phyloP scores from a whole-genome alignment of 2,329 filamentous ascomycete genomes.

The Alternaria burnsii region DNA sequence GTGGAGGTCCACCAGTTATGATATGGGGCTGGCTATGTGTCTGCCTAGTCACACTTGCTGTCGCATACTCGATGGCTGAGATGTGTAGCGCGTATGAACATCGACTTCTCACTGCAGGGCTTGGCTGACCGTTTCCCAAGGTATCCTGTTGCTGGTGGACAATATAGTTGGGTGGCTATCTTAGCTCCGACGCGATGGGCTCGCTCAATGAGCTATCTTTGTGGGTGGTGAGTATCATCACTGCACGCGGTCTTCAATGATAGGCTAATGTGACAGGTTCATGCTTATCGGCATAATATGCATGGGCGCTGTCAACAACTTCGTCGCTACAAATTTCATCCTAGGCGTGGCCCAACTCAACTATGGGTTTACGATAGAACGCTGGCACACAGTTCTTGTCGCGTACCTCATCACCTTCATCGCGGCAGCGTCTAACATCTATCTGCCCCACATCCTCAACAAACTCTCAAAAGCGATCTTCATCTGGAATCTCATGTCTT shows the following conservation, averaged over 20 bases:
- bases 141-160: conserved; percentile 65
- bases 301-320: conserved; percentile 65
- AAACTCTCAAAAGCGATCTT: conserved; percentile 61
- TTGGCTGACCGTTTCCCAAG: conserved; percentile 17
- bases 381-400: conserved; percentile 65
- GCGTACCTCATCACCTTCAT: conserved; percentile 60
- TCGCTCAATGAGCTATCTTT: conserved; percentile 50
- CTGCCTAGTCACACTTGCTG: conserved; percentile 60
- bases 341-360: conserved; percentile 64
- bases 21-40: conserved; percentile 66
- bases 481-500: conserved; percentile 63
- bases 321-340: conserved; percentile 57
- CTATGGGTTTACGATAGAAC: conserved; percentile 60
- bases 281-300: conserved; percentile 55
- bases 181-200: conserved; percentile 58
- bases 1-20: conserved; percentile 67
- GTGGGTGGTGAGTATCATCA: conserved; percentile 50
- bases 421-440: conserved; percentile 60
- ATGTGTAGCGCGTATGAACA: conserved; percentile 58
- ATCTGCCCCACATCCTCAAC: conserved; percentile 60
- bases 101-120: not conserved
- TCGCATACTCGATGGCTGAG: conserved; percentile 67
- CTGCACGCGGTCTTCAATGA: conserved; percentile 23
- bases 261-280: conserved; percentile 17
- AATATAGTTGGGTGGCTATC: conserved; percentile 67